Evolutionary conservation across 345 rosid species (phyloP), one percentile per base, ranked within the genome.

Genomic region (Kandelia obovata): DNA sequence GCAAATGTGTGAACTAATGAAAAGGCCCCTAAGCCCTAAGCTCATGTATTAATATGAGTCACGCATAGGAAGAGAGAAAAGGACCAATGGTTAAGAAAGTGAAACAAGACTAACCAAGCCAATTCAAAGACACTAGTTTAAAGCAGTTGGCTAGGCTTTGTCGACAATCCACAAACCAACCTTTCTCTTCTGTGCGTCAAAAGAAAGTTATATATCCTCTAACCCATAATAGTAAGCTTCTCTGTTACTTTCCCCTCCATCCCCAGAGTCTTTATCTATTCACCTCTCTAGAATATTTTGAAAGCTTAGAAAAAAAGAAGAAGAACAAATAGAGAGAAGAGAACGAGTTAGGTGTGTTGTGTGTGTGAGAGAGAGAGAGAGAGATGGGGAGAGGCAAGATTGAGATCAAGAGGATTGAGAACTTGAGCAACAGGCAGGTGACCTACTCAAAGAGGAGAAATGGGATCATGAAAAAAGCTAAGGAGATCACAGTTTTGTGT

Each of bases 351-450:
- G 2, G 64, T 8, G 23, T 25, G 3, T 3, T 27, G 21, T 5
- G 6, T 11, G 10, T 19, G 46, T 21, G 46, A 0, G 34, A 5
- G 34, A 31, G 34, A 31, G 47, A 11, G 28, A 43, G 49, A 81
- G 67, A 88, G 49, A 43, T 88, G 94, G 96, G 94, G 59, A 84
- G 96, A 77, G 96, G 92, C 0, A 88, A 84, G 83, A 86, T 86
- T 66, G 92, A 89, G 86, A 87, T 89, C 73, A 90, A 86, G 81
- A 87, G 90, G 80, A 88, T 88, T 72, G 96, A 88, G 75, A 90
- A 90, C 81, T 69, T 77, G 7, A 86, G 83, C 82, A 86, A 88
- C 80, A 85, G 96, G 81, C 86, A 85, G n/a, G 88, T 88, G 60
- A 88, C 94, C 7, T 90, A 80, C 75, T 79, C 94, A 4, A 90